Evolutionary conservation across 1,284 basidiomycete species (phyloP), one percentile per base, ranked within the genome.

Genomic region (Sutorius eximius): DNA sequence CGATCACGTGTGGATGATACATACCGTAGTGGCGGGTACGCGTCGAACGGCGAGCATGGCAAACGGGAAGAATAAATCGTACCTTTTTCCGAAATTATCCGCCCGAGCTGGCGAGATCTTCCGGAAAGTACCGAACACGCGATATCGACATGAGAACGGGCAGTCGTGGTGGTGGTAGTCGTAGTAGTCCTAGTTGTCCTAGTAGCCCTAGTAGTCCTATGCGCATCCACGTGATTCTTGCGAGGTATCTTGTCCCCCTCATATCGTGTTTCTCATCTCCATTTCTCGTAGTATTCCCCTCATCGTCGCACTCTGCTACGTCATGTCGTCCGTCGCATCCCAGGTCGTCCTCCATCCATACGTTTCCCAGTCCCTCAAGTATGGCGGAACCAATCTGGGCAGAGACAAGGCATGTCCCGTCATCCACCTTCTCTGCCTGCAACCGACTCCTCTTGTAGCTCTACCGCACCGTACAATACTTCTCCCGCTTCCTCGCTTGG

Each of bases 391-490:
- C 2, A 95, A 91, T 15, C 71, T 91, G 43, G 95, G 93, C 9
- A 80, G 95, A 46, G 95, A 97, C 79, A 98, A 97, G 85, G 90
- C 85, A 60, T 60, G 73, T 45, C 48, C 45, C 9, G 11, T 15
- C 47, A 0, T 20, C 2, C 34, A 0, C 9, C 10, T 3, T 13
- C 33, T 16, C 13, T 16, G 8, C 41, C 12, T 22, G 0, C 22
- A 22, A 1, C 56, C 51, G 3, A 62, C 2, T 3, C 47, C 18
- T 32, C n/a, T 29, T n/a, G 42, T 55, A 95, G 93, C 78, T 87
- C 37, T 96, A 98, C 75, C 88, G 96, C 63, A 83, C 93, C 29
- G 74, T 95, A 56, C 96, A 99, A 76, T 98, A 95, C 75, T 86
- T 93, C 60, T 81, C 96, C 45, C 87, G 96, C 24, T 88, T 98